Conservation (phyloP, 1,284 basidiomycete genomes). For the Trametes hirsuta region DNA sequence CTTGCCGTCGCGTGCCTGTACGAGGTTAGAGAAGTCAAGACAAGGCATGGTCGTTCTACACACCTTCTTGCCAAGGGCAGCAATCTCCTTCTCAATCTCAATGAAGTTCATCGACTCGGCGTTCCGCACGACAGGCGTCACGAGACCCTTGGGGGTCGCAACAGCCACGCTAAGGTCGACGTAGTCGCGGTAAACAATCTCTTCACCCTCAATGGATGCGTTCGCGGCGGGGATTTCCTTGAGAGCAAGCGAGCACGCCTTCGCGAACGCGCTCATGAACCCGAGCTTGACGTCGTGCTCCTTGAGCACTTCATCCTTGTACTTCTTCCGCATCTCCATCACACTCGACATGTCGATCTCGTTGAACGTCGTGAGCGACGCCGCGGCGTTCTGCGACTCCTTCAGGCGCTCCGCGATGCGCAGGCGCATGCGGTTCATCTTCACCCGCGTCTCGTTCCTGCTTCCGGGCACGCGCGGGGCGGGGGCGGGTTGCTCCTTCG, state of each 20-base stretch:
- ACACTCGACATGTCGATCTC: slow-evolving; percentile 99
- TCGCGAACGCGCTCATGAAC: slow-evolving; percentile 98
- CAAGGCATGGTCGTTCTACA: neutral
- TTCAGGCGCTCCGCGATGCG: slow-evolving; percentile 98
- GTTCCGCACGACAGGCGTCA: slow-evolving; percentile 95
- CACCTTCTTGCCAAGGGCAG: slow-evolving; percentile 89
- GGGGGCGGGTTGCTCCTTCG: slow-evolving; percentile 39
- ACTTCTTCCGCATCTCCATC: slow-evolving; percentile 92
- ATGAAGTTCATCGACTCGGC: slow-evolving; percentile 87
- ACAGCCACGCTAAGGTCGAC: slow-evolving; percentile 96
- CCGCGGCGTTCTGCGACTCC: slow-evolving; percentile 97
- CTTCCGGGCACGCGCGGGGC: slow-evolving; percentile 51
- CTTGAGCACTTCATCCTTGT: slow-evolving; percentile 95
- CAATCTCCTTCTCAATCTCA: slow-evolving; percentile 93
- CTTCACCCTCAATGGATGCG: slow-evolving; percentile 93
- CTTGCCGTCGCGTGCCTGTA: slow-evolving; percentile 90
- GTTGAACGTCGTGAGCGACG: slow-evolving; percentile 98
- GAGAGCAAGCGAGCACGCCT: slow-evolving; percentile 85
- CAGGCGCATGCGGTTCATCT: slow-evolving; percentile 97
- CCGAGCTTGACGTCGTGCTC: slow-evolving; percentile 96
- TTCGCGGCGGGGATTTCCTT: slow-evolving; percentile 95
- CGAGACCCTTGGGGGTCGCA: slow-evolving; percentile 96
- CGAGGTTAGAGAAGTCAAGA: neutral
- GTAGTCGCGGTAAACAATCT: slow-evolving; percentile 95
- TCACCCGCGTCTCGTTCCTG: slow-evolving; percentile 90